A percentile compares a stretch with the other conserved stretches of the same genome.
Evolutionary conservation across 352 stramenopile genomes (phyloP).

Genomic region (Globisporangium yorkense): DNA sequence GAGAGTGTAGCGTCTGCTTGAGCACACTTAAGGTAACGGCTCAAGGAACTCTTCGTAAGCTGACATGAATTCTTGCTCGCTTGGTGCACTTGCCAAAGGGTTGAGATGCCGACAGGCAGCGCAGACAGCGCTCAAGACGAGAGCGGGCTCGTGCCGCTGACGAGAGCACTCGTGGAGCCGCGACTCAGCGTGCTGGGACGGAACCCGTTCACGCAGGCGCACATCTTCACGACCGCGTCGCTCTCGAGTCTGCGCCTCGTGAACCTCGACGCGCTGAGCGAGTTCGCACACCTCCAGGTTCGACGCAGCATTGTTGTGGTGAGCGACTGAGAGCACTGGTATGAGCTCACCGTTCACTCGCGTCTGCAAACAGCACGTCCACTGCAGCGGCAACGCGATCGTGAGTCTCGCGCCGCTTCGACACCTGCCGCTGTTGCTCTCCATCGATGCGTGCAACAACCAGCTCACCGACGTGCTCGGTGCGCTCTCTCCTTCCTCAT

Average conservation of each 20-base stretch:
- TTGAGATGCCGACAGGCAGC: constrained; percentile 8
- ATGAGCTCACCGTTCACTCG: background rate
- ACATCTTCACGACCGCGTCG: constrained; percentile 56
- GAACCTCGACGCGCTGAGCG: constrained; percentile 32
- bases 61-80: too few species aligned
- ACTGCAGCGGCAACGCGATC: constrained; percentile 48
- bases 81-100: too few species aligned
- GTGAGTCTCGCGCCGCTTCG: constrained; percentile 33
- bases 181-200: constrained; percentile 45
- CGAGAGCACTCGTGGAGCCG: constrained; percentile 23
- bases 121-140: constrained; percentile 13
- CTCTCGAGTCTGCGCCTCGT: constrained; percentile 31
- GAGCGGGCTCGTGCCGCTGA: constrained; percentile 22
- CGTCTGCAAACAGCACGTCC: constrained; percentile 37
- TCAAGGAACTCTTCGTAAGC: too few species aligned
- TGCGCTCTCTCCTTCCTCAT: background rate
- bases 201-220: constrained; percentile 57
- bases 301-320: too few species aligned
- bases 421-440: constrained; percentile 46
- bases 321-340: background rate
- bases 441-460: constrained; percentile 53
- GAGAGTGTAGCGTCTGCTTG: too few species aligned
- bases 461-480: constrained; percentile 45
- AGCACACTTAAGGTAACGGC: too few species aligned
- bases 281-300: constrained; percentile 62